Evolutionary conservation across 129 eudicot species (phyloP).

Genomic region (Flaveria brownii): DNA sequence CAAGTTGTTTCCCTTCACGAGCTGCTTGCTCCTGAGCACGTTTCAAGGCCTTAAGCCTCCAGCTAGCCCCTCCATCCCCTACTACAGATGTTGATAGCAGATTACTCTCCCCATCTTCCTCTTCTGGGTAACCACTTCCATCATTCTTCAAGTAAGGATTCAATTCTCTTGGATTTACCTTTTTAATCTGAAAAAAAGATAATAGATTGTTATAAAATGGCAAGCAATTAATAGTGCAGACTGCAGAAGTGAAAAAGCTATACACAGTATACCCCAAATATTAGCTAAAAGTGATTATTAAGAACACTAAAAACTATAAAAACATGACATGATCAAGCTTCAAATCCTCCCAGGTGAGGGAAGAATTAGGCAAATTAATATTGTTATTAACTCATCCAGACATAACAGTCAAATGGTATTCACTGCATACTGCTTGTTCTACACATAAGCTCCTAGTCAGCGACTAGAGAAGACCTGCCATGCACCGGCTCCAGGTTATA

Average conservation of each 20-base stretch:
- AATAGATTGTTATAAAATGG: neutral
- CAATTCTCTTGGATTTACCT: constrained; percentile 71
- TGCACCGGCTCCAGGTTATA: neutral
- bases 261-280: neutral
- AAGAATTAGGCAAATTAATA: neutral
- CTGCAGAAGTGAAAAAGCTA: neutral
- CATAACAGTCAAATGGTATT: neutral
- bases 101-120: constrained; percentile 39
- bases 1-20: constrained; percentile 82
- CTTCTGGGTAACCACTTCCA: constrained; percentile 90
- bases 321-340: constrained; percentile 1
- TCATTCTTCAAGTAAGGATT: constrained; percentile 73
- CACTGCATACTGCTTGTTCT: neutral
- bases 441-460: neutral
- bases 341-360: neutral
- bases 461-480: neutral
- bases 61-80: constrained; percentile 99
- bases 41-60: constrained; percentile 94
- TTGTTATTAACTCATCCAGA: neutral
- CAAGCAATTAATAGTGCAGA: neutral
- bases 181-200: constrained; percentile 38
- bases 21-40: constrained; percentile 96
- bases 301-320: neutral
- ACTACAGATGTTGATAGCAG: constrained; percentile 69
- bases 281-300: neutral